Evolutionary conservation across 306 rosid genomes (phyloP).

Genomic region (Casuarina cunninghamiana): DNA sequence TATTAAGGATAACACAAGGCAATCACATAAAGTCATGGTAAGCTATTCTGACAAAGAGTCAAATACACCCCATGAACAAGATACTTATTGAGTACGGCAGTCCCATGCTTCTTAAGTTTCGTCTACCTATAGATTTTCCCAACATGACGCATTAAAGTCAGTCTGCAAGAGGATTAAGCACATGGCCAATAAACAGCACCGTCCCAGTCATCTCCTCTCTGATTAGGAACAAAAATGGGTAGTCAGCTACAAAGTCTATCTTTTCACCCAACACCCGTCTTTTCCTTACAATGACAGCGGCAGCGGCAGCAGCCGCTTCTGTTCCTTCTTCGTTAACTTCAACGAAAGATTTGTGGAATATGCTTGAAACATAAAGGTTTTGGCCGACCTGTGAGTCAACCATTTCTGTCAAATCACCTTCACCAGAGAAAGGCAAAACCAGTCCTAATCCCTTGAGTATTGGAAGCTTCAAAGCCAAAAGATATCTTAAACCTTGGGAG

Average conservation of each 20-base stretch:
- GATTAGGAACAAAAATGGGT: constrained; percentile 69
- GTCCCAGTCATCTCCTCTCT: constrained; percentile 68
- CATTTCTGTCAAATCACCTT: constrained; percentile 62
- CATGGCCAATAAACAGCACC: constrained; percentile 64
- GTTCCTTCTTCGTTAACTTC: constrained; percentile 89
- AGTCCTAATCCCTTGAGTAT: constrained; percentile 51
- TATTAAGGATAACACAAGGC: background rate
- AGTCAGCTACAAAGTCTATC: constrained; percentile 79
- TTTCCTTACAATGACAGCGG: background rate
- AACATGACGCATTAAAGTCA: constrained; percentile 12
- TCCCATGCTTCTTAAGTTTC: background rate
- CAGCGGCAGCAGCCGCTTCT: constrained; percentile 71
- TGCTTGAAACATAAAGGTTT: constrained; percentile 43
- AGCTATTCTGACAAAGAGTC: background rate
- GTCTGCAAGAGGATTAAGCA: constrained; percentile 56
- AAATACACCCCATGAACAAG: constrained; percentile 4
- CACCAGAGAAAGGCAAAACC: constrained; percentile 52
- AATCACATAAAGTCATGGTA: background rate
- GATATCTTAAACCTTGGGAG: constrained; percentile 75
- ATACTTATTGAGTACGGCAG: background rate
- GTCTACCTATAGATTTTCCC: constrained; percentile 1
- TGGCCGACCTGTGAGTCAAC: constrained; percentile 17
- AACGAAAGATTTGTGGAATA: constrained; percentile 63
- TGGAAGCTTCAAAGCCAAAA: constrained; percentile 54
- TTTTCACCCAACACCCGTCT: background rate